Base-by-base conservation (phyloP, 345 rosid species). In the Eucalyptus fibrosa region DNA sequence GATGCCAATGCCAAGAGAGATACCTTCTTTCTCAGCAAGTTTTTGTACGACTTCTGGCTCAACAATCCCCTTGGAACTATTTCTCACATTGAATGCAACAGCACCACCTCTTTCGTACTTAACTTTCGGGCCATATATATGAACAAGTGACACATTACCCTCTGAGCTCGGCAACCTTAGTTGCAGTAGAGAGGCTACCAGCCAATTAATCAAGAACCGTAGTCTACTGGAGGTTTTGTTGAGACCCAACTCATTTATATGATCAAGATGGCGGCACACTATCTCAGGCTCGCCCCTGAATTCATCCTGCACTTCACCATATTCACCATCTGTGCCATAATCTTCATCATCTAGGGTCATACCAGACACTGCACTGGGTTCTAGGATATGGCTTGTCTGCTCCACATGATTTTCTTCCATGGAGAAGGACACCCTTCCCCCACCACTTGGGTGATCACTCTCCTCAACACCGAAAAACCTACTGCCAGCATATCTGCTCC, bases 81-180 rank as follows among this genome's bases (percentile, higher is more conserved):
- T 96, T 92, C 98, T 94, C 88, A 98, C 90, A 88, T 97, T 98
- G 91, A 98, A 98, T 28, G 99, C 99, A 85, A 98, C 95, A 2
- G 99, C 97, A 49, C 99, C 99, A 88, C 99, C 99, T 21, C 99
- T 94, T 89, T 97, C 99, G 44, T 96, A 98, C 92, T 98, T 98
- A 87, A 98, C 96, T 92, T 98, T 98, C 8, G 99, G 99, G 86
- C 99, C 99, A 81, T 97, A 98, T 50, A 98, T 96, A 89, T 97
- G 97, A 88, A 98, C 98, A 88, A 98, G 99, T 83, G 93, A 91
- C 86, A 90, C 91, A 89, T 93, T 95, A 42, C 95, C 95, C 44
- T 94, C 95, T 86, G 96, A 89, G 93, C 85, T 88, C 9, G 98
- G 95, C 24, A 97, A 88, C 92, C 97, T 95, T 77, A 98, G 92